Evolutionary conservation across 768 basidiomycete species (phyloP), one percentile per base, ranked within the genome.

Genomic region (Dacryopinax primogenitus): DNA sequence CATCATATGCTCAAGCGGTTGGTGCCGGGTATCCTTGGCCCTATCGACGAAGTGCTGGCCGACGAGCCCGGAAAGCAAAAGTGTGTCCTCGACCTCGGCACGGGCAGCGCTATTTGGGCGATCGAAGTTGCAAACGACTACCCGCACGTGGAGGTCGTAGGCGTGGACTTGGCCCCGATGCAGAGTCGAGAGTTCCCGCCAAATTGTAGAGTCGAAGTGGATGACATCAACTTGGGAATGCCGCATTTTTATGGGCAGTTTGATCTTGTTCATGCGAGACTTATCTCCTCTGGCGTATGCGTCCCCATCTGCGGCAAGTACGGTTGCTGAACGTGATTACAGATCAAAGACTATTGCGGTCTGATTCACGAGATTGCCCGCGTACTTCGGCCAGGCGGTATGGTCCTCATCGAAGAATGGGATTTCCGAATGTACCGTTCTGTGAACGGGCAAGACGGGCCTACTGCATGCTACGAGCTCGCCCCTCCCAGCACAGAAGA

Each of bases 41-140:
- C 80, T 3, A 73, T 90, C 69, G 70, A 74, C 18, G 77, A 84
- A 51, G 74, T 88, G 63, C 80, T 91, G 51, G 80, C 76, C 26
- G 81, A 86, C 36, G 81, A 68, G 18, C 18, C 16, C 16, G 84
- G 69, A 76, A 75, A 16, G 78, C 80, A 6, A 83, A 90, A 88
- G 73, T 77, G 83, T 3, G 78, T 81, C 62, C 77, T 91, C 16
- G 89, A 91, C 74, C 79, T 91, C 26, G 89, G 89, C 6, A 89
- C 88, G 70, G 89, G 89, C 16, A 86, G 84, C 68, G 89, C 88
- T 58, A 82, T 79, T 68, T 91, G 89, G 89, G 87, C 90, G 68
- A 80, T 86, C 73, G 86, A 90, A 41, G 77, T 84, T 33, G 87
- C 87, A 35, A 78, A 79, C 61, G 86, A 89, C 70, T 90, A 86